A percentile compares a stretch with the other conserved stretches of the same genome.
phyloP scores from a whole-genome alignment of 2,329 filamentous ascomycete species.

The Xylariaceae sp. region DNA sequence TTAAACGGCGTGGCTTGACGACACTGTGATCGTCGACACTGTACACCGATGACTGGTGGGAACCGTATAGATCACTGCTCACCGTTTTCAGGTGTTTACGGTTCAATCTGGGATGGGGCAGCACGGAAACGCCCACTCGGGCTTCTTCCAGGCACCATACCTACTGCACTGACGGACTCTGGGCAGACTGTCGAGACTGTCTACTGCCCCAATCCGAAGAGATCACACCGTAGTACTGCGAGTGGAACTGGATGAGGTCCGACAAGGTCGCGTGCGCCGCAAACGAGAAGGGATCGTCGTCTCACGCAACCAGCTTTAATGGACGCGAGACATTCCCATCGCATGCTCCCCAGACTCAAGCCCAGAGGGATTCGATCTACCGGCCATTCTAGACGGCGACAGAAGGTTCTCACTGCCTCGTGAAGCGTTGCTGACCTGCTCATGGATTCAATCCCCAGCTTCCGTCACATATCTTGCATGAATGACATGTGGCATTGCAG shows the following conservation, averaged over 20 bases:
- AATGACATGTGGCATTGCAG: too few relatives aligned
- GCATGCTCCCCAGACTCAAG: not conserved
- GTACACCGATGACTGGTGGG: not conserved
- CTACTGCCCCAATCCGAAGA: not conserved
- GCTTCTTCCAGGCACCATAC: too few relatives aligned
- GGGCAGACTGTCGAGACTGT: not conserved
- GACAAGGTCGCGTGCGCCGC: constrained; percentile 2
- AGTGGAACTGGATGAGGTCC: constrained; percentile 5
- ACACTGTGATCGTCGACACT: constrained; percentile 11
- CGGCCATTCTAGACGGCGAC: not conserved
- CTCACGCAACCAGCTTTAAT: not conserved
- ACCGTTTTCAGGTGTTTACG: constrained; percentile 10
- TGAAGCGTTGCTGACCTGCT: not conserved
- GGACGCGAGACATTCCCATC: too few relatives aligned
- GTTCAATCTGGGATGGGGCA: not conserved
- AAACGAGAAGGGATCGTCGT: constrained; percentile 4
- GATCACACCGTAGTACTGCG: constrained; percentile 8
- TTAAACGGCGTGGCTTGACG: not conserved
- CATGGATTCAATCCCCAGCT: too few relatives aligned
- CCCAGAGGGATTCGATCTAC: constrained; percentile 8
- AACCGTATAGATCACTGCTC: not conserved
- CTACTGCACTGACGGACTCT: not conserved
- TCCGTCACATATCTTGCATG: too few relatives aligned
- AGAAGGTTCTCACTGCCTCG: constrained; percentile 8
- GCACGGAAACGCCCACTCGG: not conserved